Conservation (phyloP, 1,284 basidiomycete species). For the Leucoagaricus sp. region DNA sequence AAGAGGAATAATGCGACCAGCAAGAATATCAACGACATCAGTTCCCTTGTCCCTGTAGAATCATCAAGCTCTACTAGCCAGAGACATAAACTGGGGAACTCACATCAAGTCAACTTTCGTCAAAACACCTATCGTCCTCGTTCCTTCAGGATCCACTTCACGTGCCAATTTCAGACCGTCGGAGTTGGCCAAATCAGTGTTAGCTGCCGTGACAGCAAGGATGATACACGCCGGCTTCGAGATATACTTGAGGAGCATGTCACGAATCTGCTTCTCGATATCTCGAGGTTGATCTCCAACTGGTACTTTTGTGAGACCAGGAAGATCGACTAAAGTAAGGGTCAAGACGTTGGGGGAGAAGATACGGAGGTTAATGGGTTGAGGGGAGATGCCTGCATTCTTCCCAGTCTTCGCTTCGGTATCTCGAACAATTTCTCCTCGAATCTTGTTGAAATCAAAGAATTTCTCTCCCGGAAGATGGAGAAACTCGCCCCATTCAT, state of each 20-base stretch:
- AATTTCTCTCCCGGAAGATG: constrained; percentile 97
- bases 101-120: constrained; percentile 98
- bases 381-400: constrained; percentile 95
- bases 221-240: constrained; percentile 89
- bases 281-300: constrained; percentile 98
- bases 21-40: constrained; percentile 97
- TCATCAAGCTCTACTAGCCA: constrained; percentile 10
- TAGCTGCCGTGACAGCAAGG: constrained; percentile 94
- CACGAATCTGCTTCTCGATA: constrained; percentile 96
- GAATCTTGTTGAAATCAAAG: constrained; percentile 95
- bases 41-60: constrained; percentile 86
- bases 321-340: constrained; percentile 95
- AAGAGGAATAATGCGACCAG: constrained; percentile 93
- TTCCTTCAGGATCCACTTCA: constrained; percentile 95
- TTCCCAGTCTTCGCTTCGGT: constrained; percentile 98
- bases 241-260: constrained; percentile 97
- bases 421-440: constrained; percentile 94
- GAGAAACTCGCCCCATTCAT: constrained; percentile 99
- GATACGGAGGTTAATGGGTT: constrained; percentile 96
- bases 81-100: constrained; percentile 29
- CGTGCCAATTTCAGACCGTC: constrained; percentile 96
- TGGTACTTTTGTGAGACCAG: constrained; percentile 95
- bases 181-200: constrained; percentile 97
- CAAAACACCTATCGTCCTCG: constrained; percentile 94
- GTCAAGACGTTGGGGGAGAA: constrained; percentile 97